These are phyloP conservation scores for Fermentozyma sake DNA, from an alignment of 1,139 yeast genomes.

Conservation along the genomic window DNA sequence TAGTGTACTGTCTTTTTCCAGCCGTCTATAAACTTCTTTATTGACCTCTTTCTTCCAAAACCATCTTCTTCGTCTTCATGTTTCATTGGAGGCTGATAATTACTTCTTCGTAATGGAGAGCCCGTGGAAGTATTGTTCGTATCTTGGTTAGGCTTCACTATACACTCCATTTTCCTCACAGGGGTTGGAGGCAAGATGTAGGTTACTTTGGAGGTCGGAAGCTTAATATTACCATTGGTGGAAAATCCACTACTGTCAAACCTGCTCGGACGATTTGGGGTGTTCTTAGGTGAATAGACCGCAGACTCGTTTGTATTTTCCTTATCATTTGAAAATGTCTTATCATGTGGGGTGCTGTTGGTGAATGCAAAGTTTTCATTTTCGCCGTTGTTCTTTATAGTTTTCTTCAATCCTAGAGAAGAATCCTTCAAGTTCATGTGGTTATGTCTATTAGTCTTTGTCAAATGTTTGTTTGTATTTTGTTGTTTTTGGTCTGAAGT, in stretches of 20 bases:
- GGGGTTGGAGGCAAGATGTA: slow-evolving; percentile 63
- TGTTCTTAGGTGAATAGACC: slow-evolving; percentile 4
- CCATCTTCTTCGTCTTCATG: background rate
- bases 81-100: slow-evolving; percentile 1
- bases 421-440: slow-evolving; percentile 41
- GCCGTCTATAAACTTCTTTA: slow-evolving; percentile 38
- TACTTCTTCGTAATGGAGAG: slow-evolving; percentile 9
- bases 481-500: background rate
- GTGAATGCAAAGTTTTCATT: background rate
- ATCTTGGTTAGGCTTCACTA: slow-evolving; percentile 12
- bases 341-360: no score
- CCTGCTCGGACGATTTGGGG: slow-evolving; percentile 1
- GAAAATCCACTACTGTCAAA: slow-evolving; percentile 34
- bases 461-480: background rate
- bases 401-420: slow-evolving; percentile 36
- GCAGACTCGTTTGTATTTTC: background rate
- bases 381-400: slow-evolving; percentile 9
- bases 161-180: slow-evolving; percentile 53
- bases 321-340: no score
- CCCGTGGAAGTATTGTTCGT: slow-evolving; percentile 2
- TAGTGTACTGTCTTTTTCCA: slow-evolving; percentile 30
- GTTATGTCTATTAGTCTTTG: slow-evolving; percentile 21
- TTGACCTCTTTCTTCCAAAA: slow-evolving; percentile 30
- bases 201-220: slow-evolving; percentile 45
- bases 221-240: slow-evolving; percentile 44